Evolutionary conservation across 2,329 filamentous ascomycete species (phyloP), one percentile per base, ranked within the genome.

Genomic region (Torrubiella hemipterigena): DNA sequence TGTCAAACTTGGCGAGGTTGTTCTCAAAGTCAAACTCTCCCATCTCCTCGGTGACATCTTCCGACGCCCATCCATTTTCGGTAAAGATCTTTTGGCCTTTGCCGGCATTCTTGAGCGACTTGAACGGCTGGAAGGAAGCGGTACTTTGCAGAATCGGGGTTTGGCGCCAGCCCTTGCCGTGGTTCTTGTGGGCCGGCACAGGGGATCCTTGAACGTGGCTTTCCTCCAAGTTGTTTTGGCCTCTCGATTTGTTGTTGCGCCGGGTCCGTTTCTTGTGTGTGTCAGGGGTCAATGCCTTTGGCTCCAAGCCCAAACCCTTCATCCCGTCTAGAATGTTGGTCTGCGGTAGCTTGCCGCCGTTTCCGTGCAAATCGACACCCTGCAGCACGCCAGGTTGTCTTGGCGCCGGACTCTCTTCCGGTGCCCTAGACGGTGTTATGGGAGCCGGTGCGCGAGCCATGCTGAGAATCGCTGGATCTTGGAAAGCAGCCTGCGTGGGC

Each of bases 1-100:
- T 96, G 61, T 96, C 87, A 46, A 96, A 96, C 49, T 94, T 93
- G 28, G 84, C 87, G 19, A 96, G 66, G 42, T 86, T 86, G 33
- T 76, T 77, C 45, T 83, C 78, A 47, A 96, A 96, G 54, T 96
- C 89, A 45, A 96, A 96, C 38, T 96, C 91, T 9, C 82, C 84
- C 65, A 91, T 73, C 50, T 93, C 89, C 56, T 96, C 91, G 0
- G 85, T 95, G 15, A 89, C 87, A 48, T 96, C 89, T 50, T 95
- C 91, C 0, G 89, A 95, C 4, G 84, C 86, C 87, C 89, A 96
- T 4, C 85, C 89, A 50, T 85, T 93, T 26, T 84, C 71, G 7
- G 55, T 55, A 18, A 50, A 51, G 27, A 51, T 54, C 42, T 54
- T 62, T 34, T 52, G 59, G 37, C 60, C 64, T 43, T 61, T 56